A percentile compares a stretch with the other conserved stretches of the same genome.
Evolutionary conservation across 352 stramenopile species (phyloP).

Genomic region (Pythium apleroticum): DNA sequence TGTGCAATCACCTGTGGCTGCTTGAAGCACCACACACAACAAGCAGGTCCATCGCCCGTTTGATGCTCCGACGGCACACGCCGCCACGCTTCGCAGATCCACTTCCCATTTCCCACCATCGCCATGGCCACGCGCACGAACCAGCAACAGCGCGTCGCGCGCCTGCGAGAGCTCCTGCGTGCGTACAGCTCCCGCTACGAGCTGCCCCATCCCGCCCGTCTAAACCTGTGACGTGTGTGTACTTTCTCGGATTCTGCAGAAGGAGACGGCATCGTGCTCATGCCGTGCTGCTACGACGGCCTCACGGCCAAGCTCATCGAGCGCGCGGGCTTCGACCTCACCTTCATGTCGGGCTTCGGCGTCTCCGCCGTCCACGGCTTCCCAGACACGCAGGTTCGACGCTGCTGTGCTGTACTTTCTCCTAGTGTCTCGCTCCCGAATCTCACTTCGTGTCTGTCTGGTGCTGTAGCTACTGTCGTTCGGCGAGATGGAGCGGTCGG

Average conservation of each 20-base stretch:
- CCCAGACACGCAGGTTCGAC: conserved; percentile 68
- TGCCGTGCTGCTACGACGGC: conserved; percentile 92
- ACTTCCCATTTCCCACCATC: neutral
- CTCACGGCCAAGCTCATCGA: conserved; percentile 89
- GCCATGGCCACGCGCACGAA: conserved; percentile 31
- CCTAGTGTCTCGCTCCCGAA: neutral
- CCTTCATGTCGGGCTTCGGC: neutral
- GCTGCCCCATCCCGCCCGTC: neutral
- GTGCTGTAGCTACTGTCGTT: conserved; percentile 59
- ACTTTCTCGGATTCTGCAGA: conserved; percentile 18
- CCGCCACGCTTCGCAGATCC: neutral
- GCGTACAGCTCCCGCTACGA: conserved; percentile 4
- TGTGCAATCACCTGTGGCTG: conserved; percentile 15
- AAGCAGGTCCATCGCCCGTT: too few relatives aligned
- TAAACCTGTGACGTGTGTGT: neutral
- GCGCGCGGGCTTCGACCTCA: conserved; percentile 37
- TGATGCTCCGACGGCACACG: neutral
- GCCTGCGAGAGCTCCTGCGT: conserved; percentile 51
- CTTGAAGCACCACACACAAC: neutral
- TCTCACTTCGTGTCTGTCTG: neutral
- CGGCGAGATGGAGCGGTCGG: conserved; percentile 52
- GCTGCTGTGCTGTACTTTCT: too few relatives aligned
- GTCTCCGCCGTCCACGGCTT: conserved; percentile 83
- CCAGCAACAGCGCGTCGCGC: conserved; percentile 44
- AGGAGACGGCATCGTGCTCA: conserved; percentile 63